Base-by-base conservation (phyloP, 495 filamentous ascomycete genomes). In the Penicillium mononematosum region DNA sequence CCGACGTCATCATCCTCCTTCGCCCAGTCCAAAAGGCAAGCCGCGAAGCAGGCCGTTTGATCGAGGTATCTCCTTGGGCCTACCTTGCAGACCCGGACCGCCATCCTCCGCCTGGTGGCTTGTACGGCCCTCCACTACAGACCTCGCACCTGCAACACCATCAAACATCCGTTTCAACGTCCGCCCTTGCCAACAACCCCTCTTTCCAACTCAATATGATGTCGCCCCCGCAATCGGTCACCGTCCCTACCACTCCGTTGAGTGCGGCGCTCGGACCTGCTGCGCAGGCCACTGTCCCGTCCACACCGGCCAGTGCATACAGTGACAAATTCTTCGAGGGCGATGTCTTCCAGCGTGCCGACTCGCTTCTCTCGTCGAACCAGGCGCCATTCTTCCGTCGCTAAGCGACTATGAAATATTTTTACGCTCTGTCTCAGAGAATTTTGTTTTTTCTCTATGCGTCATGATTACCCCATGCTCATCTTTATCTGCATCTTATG, bases 201-300 rank as follows among this genome's bases (percentile, higher is more conserved):
- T 61, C 60, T 45, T 65, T 64, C 51, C 63, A 72, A 22, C 69
- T 73, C 39, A 62, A 60, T 52, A 66, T 61, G 8, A 62, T 56
- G 67, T 62, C 71, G 57, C 78, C 69, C 50, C 76, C 63, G 51
- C 80, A 67, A 41, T 77, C 75, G 2, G 50, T 74, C 11, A 64
- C 75, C 42, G 64, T 86, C 10, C 85, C 83, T 32, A 78, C 85
- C 5, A 88, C 85, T 5, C 91, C 91, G 7, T 78, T 93, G 55
- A 92, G 88, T 62, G 91, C 91, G 16, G 91, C 91, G 14, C 81
- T 96, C 4, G 91, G 91, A 5, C 89, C 91, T 8, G 92, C 92
- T 38, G 90, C 90, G 16, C 90, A 94, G 68, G 91, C 92, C 2
- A 96, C 92, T 1, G 85, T 96, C 19, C 90, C 91, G 5, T 88